phyloP scores from a whole-genome alignment of 2,329 filamentous ascomycete species.

The Dactylellina cionopaga region DNA sequence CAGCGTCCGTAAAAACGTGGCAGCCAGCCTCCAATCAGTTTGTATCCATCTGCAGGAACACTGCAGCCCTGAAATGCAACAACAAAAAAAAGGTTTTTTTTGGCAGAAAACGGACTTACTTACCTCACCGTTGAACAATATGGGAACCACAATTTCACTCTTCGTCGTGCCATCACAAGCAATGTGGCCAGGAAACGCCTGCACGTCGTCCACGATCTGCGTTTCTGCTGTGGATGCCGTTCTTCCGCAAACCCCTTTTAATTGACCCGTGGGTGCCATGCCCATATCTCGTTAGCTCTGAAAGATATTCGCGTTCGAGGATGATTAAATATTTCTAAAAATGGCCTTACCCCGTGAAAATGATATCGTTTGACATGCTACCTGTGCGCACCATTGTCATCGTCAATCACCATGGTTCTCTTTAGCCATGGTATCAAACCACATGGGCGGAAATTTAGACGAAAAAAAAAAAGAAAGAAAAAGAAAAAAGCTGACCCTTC shows the following conservation, averaged over 20 bases:
- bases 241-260: slow-evolving; percentile 76
- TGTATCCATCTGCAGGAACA: slow-evolving; percentile 56
- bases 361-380: slow-evolving; percentile 79
- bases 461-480: too few species aligned
- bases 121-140: slow-evolving; percentile 67
- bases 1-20: slow-evolving; percentile 48
- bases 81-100: background rate
- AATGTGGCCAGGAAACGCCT: slow-evolving; percentile 80
- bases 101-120: slow-evolving; percentile 53
- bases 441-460: too few species aligned
- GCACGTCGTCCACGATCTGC: slow-evolving; percentile 76
- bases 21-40: slow-evolving; percentile 46
- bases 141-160: slow-evolving; percentile 84
- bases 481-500: slow-evolving; percentile 66
- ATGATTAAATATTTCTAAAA: slow-evolving; percentile 25
- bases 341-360: slow-evolving; percentile 62
- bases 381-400: slow-evolving; percentile 53
- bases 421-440: too few species aligned
- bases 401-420: too few species aligned
- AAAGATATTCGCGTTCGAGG: background rate
- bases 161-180: slow-evolving; percentile 79
- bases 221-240: slow-evolving; percentile 71
- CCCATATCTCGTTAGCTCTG: slow-evolving; percentile 28
- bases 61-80: slow-evolving; percentile 54
- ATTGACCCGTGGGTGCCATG: slow-evolving; percentile 59